Base-by-base conservation (phyloP, 2,329 filamentous ascomycete genomes). In the Dactylellina sp. region DNA sequence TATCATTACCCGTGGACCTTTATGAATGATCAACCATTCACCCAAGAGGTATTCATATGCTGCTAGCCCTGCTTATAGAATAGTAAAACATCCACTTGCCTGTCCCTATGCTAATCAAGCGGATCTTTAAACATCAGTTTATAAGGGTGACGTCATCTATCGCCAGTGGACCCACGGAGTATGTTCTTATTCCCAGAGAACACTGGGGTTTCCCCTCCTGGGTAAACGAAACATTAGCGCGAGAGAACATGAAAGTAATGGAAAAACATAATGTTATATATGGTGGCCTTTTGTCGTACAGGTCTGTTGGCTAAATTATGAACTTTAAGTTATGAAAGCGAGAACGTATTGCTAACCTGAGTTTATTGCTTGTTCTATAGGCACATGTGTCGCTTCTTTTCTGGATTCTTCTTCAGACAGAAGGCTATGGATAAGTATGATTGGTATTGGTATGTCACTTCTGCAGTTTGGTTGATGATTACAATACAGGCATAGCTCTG, bases 1-100 rank as follows among this genome's bases (percentile, higher is more conserved):
- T n/a, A n/a, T n/a, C 64, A 75, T 20, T 78, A 78, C 49, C 77
- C 77, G 7, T 78, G 76, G 76, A 78, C 76, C 0, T 77, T 78
- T 39, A 72, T 78, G 50, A 78, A 78, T 22, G 75, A 77, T 44
- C 57, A 71, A 20, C 75, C 76, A 1, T 78, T 78, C 62, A 76
- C 77, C 12, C 52, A 75, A 24, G 76, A 77, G 53, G 76, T 77
- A 52, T 53, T n/a, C n/a, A n/a, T n/a, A n/a, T n/a, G n/a, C n/a
- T n/a, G n/a, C n/a, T n/a, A n/a, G n/a, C n/a, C n/a, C n/a, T n/a
- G n/a, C 72, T 37, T 35, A 32, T 40, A 12, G 3, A 3, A 40
- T 14, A 40, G 37, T 12, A 14, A 7, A 7, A 40, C 37, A 4
- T 6, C 12, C 4, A 12, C 3, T 16, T 14, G 3, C 37, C 6